phyloP scores from a whole-genome alignment of 495 filamentous ascomycete genomes.

The Tuber melanosporum region DNA sequence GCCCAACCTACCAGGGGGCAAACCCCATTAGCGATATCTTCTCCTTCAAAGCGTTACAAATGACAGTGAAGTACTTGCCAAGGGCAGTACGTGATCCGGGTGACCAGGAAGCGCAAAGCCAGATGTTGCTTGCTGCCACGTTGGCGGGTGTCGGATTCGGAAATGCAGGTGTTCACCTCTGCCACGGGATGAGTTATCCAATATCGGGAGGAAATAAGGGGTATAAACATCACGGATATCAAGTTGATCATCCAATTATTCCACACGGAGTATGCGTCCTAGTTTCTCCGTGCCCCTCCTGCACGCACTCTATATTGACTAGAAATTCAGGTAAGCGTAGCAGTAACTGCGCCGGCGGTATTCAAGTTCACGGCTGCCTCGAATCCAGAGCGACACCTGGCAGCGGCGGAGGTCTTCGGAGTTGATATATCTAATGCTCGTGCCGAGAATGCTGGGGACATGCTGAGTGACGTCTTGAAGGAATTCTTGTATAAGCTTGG shows the following conservation, averaged over 20 bases:
- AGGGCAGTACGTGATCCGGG: slow-evolving; percentile 78
- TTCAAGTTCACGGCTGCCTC: slow-evolving; percentile 87
- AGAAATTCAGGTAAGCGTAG: slow-evolving; percentile 61
- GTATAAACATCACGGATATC: slow-evolving; percentile 80
- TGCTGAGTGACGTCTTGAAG: slow-evolving; percentile 71
- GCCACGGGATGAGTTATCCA: slow-evolving; percentile 95
- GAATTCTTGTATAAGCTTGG: slow-evolving; percentile 75
- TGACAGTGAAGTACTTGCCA: slow-evolving; percentile 83
- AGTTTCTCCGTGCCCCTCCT: background rate
- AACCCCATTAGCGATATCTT: slow-evolving; percentile 98
- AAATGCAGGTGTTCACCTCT: slow-evolving; percentile 94
- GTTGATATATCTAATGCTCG: slow-evolving; percentile 81
- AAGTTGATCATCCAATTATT: slow-evolving; percentile 67
- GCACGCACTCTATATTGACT: background rate
- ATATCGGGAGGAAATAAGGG: slow-evolving; percentile 89
- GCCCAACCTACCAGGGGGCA: slow-evolving; percentile 92
- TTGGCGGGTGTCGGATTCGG: slow-evolving; percentile 94
- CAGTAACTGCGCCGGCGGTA: slow-evolving; percentile 87
- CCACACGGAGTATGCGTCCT: slow-evolving; percentile 60
- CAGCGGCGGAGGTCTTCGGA: slow-evolving; percentile 83
- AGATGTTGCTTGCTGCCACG: slow-evolving; percentile 94
- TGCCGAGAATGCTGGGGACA: slow-evolving; percentile 76
- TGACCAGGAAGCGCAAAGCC: slow-evolving; percentile 78
- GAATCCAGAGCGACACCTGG: slow-evolving; percentile 84
- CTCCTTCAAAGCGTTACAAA: slow-evolving; percentile 69